A percentile compares a stretch with the other conserved stretches of the same genome.
Conservation (phyloP, 148 eudicot species). For the Polygonum aviculare region DNA sequence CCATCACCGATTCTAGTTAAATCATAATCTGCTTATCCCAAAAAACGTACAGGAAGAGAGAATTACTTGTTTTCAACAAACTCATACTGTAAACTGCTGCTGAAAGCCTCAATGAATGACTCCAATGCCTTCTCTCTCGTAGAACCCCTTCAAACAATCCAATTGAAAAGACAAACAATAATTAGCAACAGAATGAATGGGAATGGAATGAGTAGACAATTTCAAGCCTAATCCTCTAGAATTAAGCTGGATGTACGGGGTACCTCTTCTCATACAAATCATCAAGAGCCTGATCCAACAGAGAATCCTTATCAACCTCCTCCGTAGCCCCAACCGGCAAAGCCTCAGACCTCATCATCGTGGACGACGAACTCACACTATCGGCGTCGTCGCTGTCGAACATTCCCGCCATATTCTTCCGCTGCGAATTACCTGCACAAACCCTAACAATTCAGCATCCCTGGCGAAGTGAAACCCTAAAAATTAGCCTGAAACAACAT, state of each 20-base stretch:
- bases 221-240: not conserved
- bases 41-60: not conserved
- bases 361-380: conserved; percentile 67
- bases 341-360: conserved; percentile 44
- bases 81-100: conserved; percentile 54
- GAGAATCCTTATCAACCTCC: conserved; percentile 54
- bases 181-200: not conserved
- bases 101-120: conserved; percentile 56
- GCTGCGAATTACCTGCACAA: conserved; percentile 48
- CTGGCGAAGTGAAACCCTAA: not conserved
- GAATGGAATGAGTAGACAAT: not conserved
- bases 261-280: conserved; percentile 80
- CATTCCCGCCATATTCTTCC: conserved; percentile 49
- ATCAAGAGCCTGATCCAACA: conserved; percentile 68
- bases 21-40: not conserved
- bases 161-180: not conserved
- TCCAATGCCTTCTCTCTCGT: conserved; percentile 78
- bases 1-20: not conserved
- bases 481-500: not conserved
- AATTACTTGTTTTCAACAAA: conserved; percentile 79
- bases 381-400: conserved; percentile 70
- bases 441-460: not conserved
- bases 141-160: conserved; percentile 39
- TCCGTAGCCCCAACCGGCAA: conserved; percentile 29
- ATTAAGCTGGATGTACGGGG: not conserved